phyloP scores from a whole-genome alignment of 306 rosid genomes.

The Citrullus mucosospermus region DNA sequence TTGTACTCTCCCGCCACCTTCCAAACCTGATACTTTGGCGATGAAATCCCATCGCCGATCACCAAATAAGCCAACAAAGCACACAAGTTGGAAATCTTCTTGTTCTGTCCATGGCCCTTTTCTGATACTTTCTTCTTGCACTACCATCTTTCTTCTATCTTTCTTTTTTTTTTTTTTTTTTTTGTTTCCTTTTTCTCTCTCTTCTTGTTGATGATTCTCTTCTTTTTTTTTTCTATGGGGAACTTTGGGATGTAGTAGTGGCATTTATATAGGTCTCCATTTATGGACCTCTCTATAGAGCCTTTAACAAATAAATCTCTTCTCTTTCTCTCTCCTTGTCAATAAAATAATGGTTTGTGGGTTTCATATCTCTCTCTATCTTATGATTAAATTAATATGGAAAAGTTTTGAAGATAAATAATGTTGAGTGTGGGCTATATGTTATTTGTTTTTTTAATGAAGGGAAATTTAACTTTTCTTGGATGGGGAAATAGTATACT shows the following conservation, averaged over 20 bases:
- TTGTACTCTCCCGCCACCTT: constrained; percentile 95
- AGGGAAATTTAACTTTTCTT: background rate
- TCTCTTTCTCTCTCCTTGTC: background rate
- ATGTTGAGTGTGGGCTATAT: background rate
- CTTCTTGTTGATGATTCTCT: background rate
- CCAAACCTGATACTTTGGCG: constrained; percentile 99
- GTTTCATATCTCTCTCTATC: background rate
- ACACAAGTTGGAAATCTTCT: constrained; percentile 70
- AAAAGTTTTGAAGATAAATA: background rate
- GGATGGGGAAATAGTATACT: background rate
- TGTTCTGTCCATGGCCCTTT: constrained; percentile 97
- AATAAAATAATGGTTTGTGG: background rate
- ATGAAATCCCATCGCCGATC: constrained; percentile 95
- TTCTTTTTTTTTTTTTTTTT: background rate
- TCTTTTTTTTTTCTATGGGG: background rate
- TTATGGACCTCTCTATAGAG: background rate
- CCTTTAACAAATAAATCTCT: background rate
- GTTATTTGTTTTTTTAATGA: background rate
- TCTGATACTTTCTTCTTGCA: constrained; percentile 19
- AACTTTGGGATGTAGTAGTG: background rate
- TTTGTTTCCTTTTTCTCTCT: background rate
- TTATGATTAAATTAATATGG: background rate
- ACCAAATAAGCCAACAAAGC: constrained; percentile 77
- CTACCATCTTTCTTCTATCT: constrained; percentile 5
- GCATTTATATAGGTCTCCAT: background rate